Conservation (phyloP, 83 land plant genomes). For the Diphasiastrum complanatum region DNA sequence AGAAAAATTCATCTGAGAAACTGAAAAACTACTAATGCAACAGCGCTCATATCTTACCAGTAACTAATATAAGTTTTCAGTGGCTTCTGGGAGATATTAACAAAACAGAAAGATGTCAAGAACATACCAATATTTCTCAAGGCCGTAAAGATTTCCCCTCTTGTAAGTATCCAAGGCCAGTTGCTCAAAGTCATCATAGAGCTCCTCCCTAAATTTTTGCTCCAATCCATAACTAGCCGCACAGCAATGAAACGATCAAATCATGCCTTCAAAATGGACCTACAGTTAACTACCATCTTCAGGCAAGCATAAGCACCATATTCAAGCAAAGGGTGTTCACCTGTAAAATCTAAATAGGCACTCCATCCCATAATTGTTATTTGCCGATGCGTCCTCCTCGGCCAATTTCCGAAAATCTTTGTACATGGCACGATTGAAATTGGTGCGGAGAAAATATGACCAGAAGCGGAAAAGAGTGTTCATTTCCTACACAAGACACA, state of each 20-base stretch:
- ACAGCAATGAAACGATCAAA: not conserved
- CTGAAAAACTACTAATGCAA: no score
- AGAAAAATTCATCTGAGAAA: no score
- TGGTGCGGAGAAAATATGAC: constrained; percentile 79
- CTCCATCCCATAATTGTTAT: constrained; percentile 85
- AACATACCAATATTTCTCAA: constrained; percentile 93
- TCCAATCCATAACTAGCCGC: constrained; percentile 88
- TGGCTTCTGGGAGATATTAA: no score
- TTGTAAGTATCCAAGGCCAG: constrained; percentile 72
- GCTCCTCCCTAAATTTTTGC: constrained; percentile 65
- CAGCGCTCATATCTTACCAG: no score
- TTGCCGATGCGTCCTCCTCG: constrained; percentile 82
- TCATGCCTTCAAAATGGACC: not conserved
- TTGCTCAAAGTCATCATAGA: constrained; percentile 89
- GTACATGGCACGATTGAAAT: constrained; percentile 77
- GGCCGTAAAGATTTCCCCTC: constrained; percentile 92
- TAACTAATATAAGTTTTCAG: no score
- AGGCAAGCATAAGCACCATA: no score
- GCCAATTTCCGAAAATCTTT: constrained; percentile 73
- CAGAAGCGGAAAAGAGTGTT: constrained; percentile 89
- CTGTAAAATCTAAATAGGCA: constrained; percentile 99
- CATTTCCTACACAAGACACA: constrained; percentile 73
- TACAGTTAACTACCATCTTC: no score
- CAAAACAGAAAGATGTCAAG: no score
- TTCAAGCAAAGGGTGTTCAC: no score